Evolutionary conservation across 2,329 filamentous ascomycete species (phyloP), one percentile per base, ranked within the genome.

Genomic region (Beauveria asiatica): DNA sequence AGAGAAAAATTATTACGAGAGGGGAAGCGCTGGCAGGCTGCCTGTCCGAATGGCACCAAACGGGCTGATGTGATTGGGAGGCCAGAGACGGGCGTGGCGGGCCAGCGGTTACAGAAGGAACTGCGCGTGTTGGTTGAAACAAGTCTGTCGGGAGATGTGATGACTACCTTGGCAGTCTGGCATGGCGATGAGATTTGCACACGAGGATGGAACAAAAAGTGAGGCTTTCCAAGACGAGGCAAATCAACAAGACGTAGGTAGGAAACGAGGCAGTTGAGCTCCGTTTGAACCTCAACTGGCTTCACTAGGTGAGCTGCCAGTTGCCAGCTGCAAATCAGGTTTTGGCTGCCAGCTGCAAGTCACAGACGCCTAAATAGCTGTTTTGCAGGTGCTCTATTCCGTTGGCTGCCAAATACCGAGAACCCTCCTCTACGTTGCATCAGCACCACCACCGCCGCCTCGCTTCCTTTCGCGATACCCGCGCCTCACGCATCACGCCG

Each of bases 21-120:
- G 55, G 55, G 55, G 46, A 37, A 30, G n/a, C 27, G 51, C 23
- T 57, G 27, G 54, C n/a, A 53, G 50, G 30, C 50, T 53, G 50
- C n/a, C 44, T 46, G 44, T 25, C 16, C 16, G 33, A 17, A 17
- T 21, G 16, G 52, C 23, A 25, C 37, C 41, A 19, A 17, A 44
- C 33, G n/a, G 37, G 48, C 51, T 58, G 56, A 37, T 58, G 56
- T 58, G 56, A 58, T 58, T 58, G 56, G 56, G 56, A 58, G 21
- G 30, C 16, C 25, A 33, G 46, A 52, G 37, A 52, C 10, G 48
- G 56, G 37, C 30, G 46, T 30, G 30, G 45, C 46, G 44, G 25
- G 56, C 21, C 13, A 45, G 27, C 45, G 42, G 21, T 57, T 21
- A 6, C 23, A n/a, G 10, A 23, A 19, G 45, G 16, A 10, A 42